Conservation (phyloP, 176 grass and related monocot species). For the Urochloa ruziziensis region DNA sequence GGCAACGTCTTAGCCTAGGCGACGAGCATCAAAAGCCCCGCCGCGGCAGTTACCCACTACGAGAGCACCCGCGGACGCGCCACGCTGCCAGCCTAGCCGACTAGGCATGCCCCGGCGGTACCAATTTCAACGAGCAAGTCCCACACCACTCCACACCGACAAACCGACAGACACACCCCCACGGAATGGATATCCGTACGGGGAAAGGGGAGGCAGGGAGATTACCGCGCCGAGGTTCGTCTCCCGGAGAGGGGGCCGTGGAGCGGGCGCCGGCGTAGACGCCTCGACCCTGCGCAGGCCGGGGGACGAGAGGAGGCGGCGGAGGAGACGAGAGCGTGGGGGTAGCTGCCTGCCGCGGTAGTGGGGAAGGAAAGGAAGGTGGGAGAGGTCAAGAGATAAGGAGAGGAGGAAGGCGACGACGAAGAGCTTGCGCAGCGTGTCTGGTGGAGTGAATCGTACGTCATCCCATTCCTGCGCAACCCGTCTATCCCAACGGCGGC, state of each 20-base stretch:
- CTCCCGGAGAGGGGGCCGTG: not conserved
- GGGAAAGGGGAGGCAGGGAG: not conserved
- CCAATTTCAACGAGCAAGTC: not conserved
- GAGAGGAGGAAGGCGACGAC: slow-evolving; percentile 35
- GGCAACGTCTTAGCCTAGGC: not conserved
- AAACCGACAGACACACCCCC: not conserved
- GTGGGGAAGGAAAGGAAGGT: not conserved
- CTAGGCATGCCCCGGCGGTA: not conserved
- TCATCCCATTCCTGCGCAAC: not conserved
- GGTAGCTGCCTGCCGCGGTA: not conserved
- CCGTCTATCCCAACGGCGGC: not conserved
- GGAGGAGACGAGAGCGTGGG: not conserved
- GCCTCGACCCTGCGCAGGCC: slow-evolving; percentile 13
- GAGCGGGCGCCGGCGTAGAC: not conserved
- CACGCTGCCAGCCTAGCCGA: not conserved
- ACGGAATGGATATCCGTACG: not conserved
- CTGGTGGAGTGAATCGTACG: slow-evolving; percentile 8
- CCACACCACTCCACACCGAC: not conserved
- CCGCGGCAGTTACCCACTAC: not conserved
- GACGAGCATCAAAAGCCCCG: not conserved
- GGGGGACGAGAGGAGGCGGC: not conserved
- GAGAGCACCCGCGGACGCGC: not conserved
- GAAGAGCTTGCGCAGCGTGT: not conserved
- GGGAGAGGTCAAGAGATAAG: slow-evolving; percentile 18
- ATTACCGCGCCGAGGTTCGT: not conserved